Conservation (phyloP, 345 rosid genomes). For the Trapa bicornis region DNA sequence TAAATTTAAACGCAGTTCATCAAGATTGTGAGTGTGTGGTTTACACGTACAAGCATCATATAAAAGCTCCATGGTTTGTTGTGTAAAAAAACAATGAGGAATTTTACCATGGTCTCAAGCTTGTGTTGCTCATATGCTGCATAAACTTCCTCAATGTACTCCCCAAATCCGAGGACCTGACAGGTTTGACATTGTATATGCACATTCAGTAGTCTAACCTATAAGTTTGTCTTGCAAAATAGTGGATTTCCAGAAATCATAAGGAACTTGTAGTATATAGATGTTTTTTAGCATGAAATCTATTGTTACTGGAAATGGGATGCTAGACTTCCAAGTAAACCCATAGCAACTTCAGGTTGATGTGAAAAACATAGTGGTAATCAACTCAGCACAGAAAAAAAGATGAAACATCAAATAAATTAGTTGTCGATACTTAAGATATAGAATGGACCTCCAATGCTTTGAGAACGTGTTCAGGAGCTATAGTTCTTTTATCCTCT, state of each 20-base stretch:
- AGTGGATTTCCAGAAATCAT: not conserved
- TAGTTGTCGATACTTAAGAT: conserved; percentile 1
- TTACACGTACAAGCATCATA: no score
- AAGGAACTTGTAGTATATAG: not conserved
- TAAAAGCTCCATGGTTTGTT: no score
- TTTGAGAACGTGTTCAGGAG: conserved; percentile 97
- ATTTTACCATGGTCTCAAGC: conserved; percentile 73
- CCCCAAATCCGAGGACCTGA: conserved; percentile 97
- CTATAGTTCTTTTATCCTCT: conserved; percentile 93
- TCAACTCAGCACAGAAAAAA: no score
- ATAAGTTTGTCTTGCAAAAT: not conserved
- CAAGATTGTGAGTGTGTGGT: not conserved
- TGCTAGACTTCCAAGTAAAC: not conserved
- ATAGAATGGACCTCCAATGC: conserved; percentile 52
- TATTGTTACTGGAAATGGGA: not conserved
- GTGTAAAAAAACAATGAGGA: not conserved
- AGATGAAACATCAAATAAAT: not conserved
- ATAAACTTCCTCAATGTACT: conserved; percentile 93
- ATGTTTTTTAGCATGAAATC: not conserved
- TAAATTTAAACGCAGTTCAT: not conserved
- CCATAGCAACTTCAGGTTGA: no score
- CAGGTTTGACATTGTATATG: not conserved
- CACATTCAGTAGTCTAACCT: not conserved
- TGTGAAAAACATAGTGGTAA: no score
- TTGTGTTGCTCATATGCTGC: conserved; percentile 97